Evolutionary conservation across 306 rosid species (phyloP).

Genomic region (Delonix regia): DNA sequence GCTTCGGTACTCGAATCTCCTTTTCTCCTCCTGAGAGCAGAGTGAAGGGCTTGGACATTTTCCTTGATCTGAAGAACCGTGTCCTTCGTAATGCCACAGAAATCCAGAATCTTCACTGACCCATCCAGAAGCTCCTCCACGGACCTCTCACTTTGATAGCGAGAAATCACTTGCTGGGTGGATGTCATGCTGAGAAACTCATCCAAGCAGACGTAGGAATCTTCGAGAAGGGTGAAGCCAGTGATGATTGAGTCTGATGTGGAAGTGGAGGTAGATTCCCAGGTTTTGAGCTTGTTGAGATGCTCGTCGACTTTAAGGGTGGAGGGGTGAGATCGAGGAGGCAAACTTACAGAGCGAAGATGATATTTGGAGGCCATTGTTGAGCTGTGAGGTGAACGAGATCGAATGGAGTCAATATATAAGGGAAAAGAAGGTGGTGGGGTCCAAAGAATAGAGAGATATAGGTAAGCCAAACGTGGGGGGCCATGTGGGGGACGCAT

Average conservation of each 20-base stretch:
- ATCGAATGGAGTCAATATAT: too few relatives aligned
- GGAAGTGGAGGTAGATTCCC: constrained; percentile 46
- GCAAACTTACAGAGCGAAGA: constrained; percentile 65
- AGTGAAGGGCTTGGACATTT: constrained; percentile 55
- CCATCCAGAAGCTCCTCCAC: constrained; percentile 64
- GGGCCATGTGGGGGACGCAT: too few relatives aligned
- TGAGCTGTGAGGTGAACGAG: too few relatives aligned
- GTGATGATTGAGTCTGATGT: constrained; percentile 42
- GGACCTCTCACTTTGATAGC: constrained; percentile 40
- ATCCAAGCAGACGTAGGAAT: constrained; percentile 53
- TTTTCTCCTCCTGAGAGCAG: constrained; percentile 66
- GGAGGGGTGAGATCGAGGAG: constrained; percentile 66
- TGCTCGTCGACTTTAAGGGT: constrained; percentile 50
- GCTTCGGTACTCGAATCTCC: constrained; percentile 51
- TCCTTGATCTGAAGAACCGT: constrained; percentile 50
- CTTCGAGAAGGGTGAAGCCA: constrained; percentile 48
- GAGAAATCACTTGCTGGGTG: constrained; percentile 53
- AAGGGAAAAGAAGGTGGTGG: too few relatives aligned
- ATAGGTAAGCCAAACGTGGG: background rate
- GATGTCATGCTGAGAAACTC: constrained; percentile 64
- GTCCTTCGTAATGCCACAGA: constrained; percentile 60
- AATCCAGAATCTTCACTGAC: constrained; percentile 60
- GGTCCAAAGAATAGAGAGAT: too few relatives aligned
- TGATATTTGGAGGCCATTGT: constrained; percentile 49
- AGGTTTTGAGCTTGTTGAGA: constrained; percentile 43